Percentiles rank a stretch among this genome's conserved stretches.
Evolutionary conservation across 768 basidiomycete species (phyloP).

Genomic region (Mycena albidolilacea): DNA sequence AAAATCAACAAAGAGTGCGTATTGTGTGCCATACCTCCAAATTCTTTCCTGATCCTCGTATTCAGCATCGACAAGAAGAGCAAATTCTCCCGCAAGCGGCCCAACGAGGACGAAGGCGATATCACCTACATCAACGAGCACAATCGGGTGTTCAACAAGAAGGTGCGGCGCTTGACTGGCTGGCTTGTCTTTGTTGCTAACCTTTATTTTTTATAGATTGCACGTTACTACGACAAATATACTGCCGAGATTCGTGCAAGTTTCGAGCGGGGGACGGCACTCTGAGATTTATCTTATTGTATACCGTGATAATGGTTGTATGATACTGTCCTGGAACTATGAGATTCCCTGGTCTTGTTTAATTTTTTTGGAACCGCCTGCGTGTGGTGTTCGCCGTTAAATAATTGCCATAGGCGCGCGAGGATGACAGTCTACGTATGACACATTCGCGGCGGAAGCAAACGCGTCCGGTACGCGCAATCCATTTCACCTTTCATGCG

Average conservation of each 20-base stretch:
- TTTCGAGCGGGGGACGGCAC: slow-evolving; percentile 96
- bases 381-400: too few species aligned
- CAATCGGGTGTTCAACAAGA: slow-evolving; percentile 98
- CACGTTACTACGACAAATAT: slow-evolving; percentile 97
- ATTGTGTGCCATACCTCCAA: slow-evolving; percentile 2
- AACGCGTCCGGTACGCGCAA: too few species aligned
- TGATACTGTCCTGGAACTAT: not conserved
- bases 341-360: not conserved
- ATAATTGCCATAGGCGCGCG: too few species aligned
- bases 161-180: slow-evolving; percentile 60
- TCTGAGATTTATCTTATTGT: slow-evolving; percentile 57
- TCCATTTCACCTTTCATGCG: too few species aligned
- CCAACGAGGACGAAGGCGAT: slow-evolving; percentile 94
- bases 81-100: slow-evolving; percentile 90
- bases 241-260: slow-evolving; percentile 96
- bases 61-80: slow-evolving; percentile 88
- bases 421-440: too few species aligned
- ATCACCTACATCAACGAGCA: slow-evolving; percentile 99
- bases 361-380: too few species aligned
- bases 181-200: slow-evolving; percentile 13
- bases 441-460: too few species aligned
- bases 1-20: slow-evolving; percentile 96
- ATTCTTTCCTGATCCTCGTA: slow-evolving; percentile 25
- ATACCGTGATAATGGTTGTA: slow-evolving; percentile 21
- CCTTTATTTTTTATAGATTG: slow-evolving; percentile 69